phyloP scores from a whole-genome alignment of 768 basidiomycete species.

The Terana coerulea region DNA sequence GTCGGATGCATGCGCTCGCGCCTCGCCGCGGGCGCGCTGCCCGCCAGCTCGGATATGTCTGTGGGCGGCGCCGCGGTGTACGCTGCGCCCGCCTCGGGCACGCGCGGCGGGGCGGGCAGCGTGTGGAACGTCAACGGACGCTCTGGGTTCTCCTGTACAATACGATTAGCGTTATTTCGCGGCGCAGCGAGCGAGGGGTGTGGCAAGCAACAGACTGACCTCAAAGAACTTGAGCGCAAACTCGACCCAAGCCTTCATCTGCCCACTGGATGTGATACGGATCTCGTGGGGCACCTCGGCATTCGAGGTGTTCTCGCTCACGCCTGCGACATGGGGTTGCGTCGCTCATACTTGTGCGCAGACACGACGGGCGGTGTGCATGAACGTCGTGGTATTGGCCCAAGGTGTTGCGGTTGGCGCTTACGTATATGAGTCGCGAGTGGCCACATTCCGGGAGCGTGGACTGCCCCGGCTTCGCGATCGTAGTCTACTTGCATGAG shows the following conservation, averaged over 20 bases:
- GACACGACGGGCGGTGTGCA: too few relatives aligned
- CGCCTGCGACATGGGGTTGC: too few relatives aligned
- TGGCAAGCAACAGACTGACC: too few relatives aligned
- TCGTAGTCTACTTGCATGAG: too few relatives aligned
- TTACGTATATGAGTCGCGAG: too few relatives aligned
- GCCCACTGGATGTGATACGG: slow-evolving; percentile 35
- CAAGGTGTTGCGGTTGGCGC: too few relatives aligned
- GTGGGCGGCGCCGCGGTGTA: slow-evolving; percentile 1
- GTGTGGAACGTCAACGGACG: slow-evolving; percentile 57
- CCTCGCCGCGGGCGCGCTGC: slow-evolving; percentile 8
- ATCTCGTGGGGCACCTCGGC: slow-evolving; percentile 25
- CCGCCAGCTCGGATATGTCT: neutral
- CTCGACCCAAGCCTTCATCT: slow-evolving; percentile 32
- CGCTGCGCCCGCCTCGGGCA: slow-evolving; percentile 5
- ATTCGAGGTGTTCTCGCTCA: neutral
- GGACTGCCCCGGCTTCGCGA: too few relatives aligned
- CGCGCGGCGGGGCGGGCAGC: slow-evolving; percentile 36
- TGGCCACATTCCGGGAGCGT: too few relatives aligned
- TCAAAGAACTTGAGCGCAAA: slow-evolving; percentile 36
- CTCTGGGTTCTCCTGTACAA: slow-evolving; percentile 41
- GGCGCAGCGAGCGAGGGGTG: too few relatives aligned
- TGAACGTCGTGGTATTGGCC: too few relatives aligned
- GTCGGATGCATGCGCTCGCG: slow-evolving; percentile 31
- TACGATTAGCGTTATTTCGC: neutral
- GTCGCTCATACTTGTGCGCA: too few relatives aligned